phyloP scores from a whole-genome alignment of 805 yeast species.

The Starmera dryadoides region DNA sequence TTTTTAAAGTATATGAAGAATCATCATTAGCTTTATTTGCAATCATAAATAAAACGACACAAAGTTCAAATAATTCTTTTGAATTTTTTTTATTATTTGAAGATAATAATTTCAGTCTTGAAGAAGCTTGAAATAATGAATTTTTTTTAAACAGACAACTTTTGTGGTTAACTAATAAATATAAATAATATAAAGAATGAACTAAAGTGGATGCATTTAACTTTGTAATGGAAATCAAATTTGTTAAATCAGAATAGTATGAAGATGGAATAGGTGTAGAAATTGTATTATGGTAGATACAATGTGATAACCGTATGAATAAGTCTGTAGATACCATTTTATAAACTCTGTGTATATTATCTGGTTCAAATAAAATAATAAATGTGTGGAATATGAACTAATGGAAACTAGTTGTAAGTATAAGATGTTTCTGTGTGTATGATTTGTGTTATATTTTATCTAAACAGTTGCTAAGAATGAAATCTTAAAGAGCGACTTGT shows the following conservation, averaged over 20 bases:
- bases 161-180: constrained; percentile 10
- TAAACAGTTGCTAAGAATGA: no score
- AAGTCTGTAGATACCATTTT: neutral
- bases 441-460: no score
- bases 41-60: constrained; percentile 27
- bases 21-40: constrained; percentile 42
- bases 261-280: neutral
- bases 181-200: constrained; percentile 14
- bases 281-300: neutral
- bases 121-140: constrained; percentile 1
- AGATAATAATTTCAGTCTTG: constrained; percentile 8
- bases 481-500: no score
- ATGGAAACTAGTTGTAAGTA: no score
- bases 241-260: constrained; percentile 5
- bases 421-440: no score
- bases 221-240: constrained; percentile 12
- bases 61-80: constrained; percentile 9
- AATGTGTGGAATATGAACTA: no score
- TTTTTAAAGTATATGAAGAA: constrained; percentile 41
- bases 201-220: constrained; percentile 10
- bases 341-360: no score
- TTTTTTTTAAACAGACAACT: constrained; percentile 2
- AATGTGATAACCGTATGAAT: neutral
- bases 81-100: constrained; percentile 1
- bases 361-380: no score